Conservation (phyloP, 2,329 filamentous ascomycete genomes). For the Hypoxylon sp. region DNA sequence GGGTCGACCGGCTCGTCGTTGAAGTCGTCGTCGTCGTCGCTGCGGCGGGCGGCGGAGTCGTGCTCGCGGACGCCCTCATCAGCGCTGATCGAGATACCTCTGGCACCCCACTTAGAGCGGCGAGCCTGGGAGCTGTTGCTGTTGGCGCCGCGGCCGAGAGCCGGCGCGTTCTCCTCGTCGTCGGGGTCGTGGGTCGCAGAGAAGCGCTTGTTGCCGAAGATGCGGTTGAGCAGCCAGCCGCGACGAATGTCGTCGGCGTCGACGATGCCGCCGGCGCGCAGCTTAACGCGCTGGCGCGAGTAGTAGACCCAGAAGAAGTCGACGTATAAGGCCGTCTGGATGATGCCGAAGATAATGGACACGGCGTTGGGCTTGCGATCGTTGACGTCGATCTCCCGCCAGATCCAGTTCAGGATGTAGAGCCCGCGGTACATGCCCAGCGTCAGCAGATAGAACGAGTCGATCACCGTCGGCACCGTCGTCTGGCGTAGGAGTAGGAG, state of each 20-base stretch:
- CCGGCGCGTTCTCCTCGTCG: constrained; percentile 67
- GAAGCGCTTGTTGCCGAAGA: constrained; percentile 70
- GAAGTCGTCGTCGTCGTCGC: constrained; percentile 52
- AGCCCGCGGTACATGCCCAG: constrained; percentile 87
- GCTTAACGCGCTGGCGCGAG: constrained; percentile 90
- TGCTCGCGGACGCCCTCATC: constrained; percentile 66
- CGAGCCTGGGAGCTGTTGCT: constrained; percentile 40
- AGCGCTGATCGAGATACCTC: constrained; percentile 72
- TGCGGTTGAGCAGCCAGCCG: constrained; percentile 81
- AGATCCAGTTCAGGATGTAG: constrained; percentile 92
- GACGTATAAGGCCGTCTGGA: constrained; percentile 89
- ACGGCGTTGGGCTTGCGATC: constrained; percentile 71
- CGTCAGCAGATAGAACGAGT: constrained; percentile 92
- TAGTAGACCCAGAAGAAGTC: constrained; percentile 99
- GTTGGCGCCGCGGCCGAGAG: constrained; percentile 49
- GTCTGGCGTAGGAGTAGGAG: constrained; percentile 91
- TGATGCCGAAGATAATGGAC: constrained; percentile 82
- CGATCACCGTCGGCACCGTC: constrained; percentile 93
- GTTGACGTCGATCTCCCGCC: constrained; percentile 67
- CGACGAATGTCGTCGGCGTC: constrained; percentile 88
- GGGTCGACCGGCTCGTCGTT: constrained; percentile 59
- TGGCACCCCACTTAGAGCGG: constrained; percentile 67
- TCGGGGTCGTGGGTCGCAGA: constrained; percentile 60
- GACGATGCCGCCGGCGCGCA: constrained; percentile 85
- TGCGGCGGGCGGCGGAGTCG: constrained; percentile 41